Evolutionary conservation across 169 alveolate species (phyloP).

Genomic region (Plasmodium coatneyi): DNA sequence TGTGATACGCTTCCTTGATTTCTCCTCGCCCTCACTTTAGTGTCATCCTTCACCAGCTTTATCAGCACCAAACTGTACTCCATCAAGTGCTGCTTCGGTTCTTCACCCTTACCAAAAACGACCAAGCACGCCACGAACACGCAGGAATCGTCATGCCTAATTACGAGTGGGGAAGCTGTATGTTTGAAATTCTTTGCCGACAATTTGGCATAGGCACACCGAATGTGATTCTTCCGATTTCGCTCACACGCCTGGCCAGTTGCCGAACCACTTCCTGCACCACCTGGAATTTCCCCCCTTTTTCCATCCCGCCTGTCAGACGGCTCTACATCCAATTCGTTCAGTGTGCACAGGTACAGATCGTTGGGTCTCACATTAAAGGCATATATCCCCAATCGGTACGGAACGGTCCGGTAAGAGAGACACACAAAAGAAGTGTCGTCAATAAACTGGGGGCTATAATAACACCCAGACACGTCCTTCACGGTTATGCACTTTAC

Average conservation of each 20-base stretch:
- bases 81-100: slow-evolving; percentile 28
- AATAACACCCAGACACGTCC: slow-evolving; percentile 50
- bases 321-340: neutral
- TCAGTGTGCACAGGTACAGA: slow-evolving; percentile 45
- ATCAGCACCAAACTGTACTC: slow-evolving; percentile 52
- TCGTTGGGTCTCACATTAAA: slow-evolving; percentile 53
- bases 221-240: neutral
- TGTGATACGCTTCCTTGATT: neutral
- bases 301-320: neutral
- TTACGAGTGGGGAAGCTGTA: slow-evolving; percentile 20
- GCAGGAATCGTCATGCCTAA: slow-evolving; percentile 9
- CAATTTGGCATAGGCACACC: slow-evolving; percentile 50
- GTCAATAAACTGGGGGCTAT: slow-evolving; percentile 70
- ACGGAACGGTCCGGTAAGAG: slow-evolving; percentile 39
- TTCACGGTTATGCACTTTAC: slow-evolving; percentile 29
- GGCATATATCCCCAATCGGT: slow-evolving; percentile 54
- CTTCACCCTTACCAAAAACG: slow-evolving; percentile 15
- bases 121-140: slow-evolving; percentile 53
- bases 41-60: slow-evolving; percentile 38
- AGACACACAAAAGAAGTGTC: slow-evolving; percentile 72
- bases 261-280: neutral
- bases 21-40: neutral
- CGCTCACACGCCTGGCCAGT: neutral
- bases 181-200: slow-evolving; percentile 51
- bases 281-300: neutral